Conservation (phyloP, 2,329 filamentous ascomycete genomes). For the Pyrenophora teres region DNA sequence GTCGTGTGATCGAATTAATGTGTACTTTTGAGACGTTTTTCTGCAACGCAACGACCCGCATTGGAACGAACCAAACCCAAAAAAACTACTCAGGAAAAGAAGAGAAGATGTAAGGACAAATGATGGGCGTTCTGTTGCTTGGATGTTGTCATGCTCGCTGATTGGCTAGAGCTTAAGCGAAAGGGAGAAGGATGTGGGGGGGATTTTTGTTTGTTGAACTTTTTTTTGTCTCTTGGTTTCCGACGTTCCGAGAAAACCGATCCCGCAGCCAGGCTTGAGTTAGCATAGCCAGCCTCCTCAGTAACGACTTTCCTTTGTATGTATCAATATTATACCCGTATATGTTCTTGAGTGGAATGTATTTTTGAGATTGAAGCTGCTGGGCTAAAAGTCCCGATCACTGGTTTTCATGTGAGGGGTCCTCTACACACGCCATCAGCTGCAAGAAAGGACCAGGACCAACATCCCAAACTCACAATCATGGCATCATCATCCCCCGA, state of each 20-base stretch:
- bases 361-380: no score
- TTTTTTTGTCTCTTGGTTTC: constrained; percentile 9
- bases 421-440: no score
- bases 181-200: constrained; percentile 9
- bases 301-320: constrained; percentile 28
- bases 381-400: no score
- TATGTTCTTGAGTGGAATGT: not conserved
- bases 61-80: not conserved
- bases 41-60: not conserved
- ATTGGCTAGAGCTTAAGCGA: constrained; percentile 43
- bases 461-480: no score
- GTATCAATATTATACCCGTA: constrained; percentile 18
- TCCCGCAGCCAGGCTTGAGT: not conserved
- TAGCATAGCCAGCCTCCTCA: constrained; percentile 9
- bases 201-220: no score
- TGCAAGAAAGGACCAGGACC: not conserved
- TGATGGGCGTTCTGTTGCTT: constrained; percentile 15
- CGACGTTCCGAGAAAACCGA: constrained; percentile 12
- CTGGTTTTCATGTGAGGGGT: no score
- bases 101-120: not conserved
- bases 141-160: constrained; percentile 25
- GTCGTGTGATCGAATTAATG: constrained; percentile 46
- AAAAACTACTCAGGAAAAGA: not conserved
- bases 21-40: constrained; percentile 24
- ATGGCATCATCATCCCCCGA: no score